A percentile compares a stretch with the other conserved stretches of the same genome.
Evolutionary conservation across 1,284 basidiomycete species (phyloP).

Genomic region (Trichosporon ovoides): DNA sequence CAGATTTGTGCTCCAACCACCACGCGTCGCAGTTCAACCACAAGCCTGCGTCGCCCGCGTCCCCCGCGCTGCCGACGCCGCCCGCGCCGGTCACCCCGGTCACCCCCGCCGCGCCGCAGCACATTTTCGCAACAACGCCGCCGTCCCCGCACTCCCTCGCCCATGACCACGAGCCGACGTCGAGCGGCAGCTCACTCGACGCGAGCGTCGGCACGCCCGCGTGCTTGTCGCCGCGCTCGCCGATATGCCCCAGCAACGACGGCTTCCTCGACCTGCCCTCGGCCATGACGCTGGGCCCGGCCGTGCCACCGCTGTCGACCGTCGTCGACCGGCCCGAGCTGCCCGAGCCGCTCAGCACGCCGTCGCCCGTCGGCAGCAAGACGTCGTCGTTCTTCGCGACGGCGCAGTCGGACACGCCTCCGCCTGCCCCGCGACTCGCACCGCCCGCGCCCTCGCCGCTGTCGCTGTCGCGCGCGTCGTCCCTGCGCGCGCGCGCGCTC

Average conservation of each 20-base stretch:
- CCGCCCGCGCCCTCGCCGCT: constrained; percentile 32
- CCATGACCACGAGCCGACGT: background rate
- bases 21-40: background rate
- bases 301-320: background rate
- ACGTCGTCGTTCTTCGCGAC: constrained; percentile 44
- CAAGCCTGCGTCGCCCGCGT: background rate
- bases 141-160: background rate
- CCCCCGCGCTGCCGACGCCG: background rate
- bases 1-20: background rate
- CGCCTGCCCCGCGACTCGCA: constrained; percentile 26
- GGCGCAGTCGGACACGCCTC: constrained; percentile 24
- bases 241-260: background rate
- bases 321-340: background rate
- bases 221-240: background rate
- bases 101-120: background rate
- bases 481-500: constrained; percentile 21
- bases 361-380: constrained; percentile 11
- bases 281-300: background rate
- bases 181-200: background rate
- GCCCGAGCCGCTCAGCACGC: background rate
- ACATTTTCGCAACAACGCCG: background rate
- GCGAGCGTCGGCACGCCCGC: constrained; percentile 1
- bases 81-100: background rate
- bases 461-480: constrained; percentile 37
- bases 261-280: background rate